Evolutionary conservation across 352 stramenopile species (phyloP).

Genomic region (Pythium insidiosum): DNA sequence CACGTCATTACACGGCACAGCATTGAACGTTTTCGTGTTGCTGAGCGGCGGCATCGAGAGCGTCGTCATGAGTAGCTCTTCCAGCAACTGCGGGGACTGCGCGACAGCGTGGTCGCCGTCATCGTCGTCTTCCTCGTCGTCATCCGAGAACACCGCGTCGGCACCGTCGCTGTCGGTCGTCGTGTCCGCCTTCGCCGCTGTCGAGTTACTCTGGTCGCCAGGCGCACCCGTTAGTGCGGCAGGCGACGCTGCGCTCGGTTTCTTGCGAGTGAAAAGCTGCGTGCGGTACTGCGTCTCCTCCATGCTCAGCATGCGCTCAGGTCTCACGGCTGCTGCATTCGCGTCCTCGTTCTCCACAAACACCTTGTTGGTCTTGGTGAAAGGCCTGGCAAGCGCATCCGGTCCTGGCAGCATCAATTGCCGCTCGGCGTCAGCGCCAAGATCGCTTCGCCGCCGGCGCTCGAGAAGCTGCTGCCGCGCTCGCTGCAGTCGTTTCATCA

Average conservation of each 20-base stretch:
- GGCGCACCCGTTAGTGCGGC: too few species aligned
- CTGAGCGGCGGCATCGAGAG: constrained; percentile 55
- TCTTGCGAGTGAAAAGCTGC: constrained; percentile 58
- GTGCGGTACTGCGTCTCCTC: constrained; percentile 62
- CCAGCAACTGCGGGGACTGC: constrained; percentile 56
- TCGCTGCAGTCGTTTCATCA: constrained; percentile 49
- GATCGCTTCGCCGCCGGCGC: background rate
- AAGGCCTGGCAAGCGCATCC: background rate
- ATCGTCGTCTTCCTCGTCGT: constrained; percentile 37
- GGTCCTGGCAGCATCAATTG: background rate
- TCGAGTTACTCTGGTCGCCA: constrained; percentile 5
- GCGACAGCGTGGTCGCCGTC: constrained; percentile 38
- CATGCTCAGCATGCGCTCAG: constrained; percentile 31
- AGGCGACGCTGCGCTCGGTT: constrained; percentile 20
- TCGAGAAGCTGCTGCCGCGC: constrained; percentile 28
- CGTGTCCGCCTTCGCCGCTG: constrained; percentile 7
- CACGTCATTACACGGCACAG: too few species aligned
- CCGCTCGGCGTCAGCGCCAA: background rate
- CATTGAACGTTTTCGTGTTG: constrained; percentile 11
- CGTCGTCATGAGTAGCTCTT: constrained; percentile 69
- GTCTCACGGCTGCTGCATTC: background rate
- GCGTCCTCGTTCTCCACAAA: constrained; percentile 7
- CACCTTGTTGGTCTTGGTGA: constrained; percentile 22
- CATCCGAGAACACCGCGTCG: background rate
- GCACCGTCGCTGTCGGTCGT: background rate